Evolutionary conservation across 345 rosid genomes (phyloP), one percentile per base, ranked within the genome.

Genomic region (Durio zibethinus): DNA sequence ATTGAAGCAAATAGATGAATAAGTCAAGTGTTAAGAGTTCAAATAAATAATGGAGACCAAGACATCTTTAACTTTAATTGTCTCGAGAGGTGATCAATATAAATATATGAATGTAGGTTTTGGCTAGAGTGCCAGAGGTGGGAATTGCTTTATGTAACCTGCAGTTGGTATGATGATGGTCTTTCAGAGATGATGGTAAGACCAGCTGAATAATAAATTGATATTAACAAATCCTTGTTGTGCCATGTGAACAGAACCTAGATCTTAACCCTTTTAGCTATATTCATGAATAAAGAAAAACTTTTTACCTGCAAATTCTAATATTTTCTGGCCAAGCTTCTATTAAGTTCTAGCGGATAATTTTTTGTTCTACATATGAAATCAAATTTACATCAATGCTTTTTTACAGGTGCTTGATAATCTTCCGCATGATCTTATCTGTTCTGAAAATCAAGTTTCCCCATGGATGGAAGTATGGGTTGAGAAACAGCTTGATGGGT

Each of bases 401-500:
- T 77, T 65, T 82, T 88, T 3, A 76, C 85, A 95, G 99, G 98
- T 96, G 62, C 90, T 96, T 81, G 99, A 96, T 92, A 96, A 96
- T 86, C 99, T 96, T 84, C 94, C 97, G 9, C 98, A 96, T 69
- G 99, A 96, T 82, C 94, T 93, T 75, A 74, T 91, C 68, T 91
- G 90, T 82, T 90, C 99, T 10, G 88, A 90, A 82, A 93, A 84
- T 85, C 98, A 90, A 88, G 82, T 84, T 81, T 85, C 91, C 12
- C 92, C 98, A 48, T 95, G 98, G 99, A 90, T 84, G 90, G 97
- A 95, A 91, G 99, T 90, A 73, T 95, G 94, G 91, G 85, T 93
- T 80, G 89, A 91, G 84, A 90, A 92, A 79, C 89, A 89, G 76
- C 88, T 77, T 16, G 90, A 89, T 53, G 83, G 89, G 99, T 95